A percentile compares a stretch with the other conserved stretches of the same genome.
These are phyloP conservation scores for Neurospora sp. DNA, from an alignment of 495 filamentous ascomycete genomes.

Conservation along the genomic window DNA sequence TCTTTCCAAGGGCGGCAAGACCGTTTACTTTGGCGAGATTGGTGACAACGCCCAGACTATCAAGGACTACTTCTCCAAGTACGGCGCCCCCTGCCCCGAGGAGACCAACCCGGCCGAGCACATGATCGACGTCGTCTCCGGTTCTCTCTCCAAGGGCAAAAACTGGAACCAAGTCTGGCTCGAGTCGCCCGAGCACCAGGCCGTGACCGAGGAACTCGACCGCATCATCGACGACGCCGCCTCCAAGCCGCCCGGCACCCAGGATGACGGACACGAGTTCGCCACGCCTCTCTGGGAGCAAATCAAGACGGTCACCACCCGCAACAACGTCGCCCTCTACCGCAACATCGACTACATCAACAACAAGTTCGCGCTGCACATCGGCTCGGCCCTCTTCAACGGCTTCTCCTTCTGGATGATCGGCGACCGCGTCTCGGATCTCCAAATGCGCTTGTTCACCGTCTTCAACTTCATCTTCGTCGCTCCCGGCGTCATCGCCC, in stretches of 20 bases:
- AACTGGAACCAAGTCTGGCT: slow-evolving; percentile 77
- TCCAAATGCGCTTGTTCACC: slow-evolving; percentile 64
- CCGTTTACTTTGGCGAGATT: slow-evolving; percentile 57
- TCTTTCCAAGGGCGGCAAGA: slow-evolving; percentile 54
- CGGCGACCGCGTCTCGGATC: slow-evolving; percentile 50
- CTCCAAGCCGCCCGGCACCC: slow-evolving; percentile 10
- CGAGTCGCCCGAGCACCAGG: slow-evolving; percentile 51
- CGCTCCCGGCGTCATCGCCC: slow-evolving; percentile 36
- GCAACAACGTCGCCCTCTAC: slow-evolving; percentile 67
- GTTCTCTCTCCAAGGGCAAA: slow-evolving; percentile 38
- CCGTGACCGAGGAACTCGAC: slow-evolving; percentile 52
- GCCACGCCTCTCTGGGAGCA: slow-evolving; percentile 27
- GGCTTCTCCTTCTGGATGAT: slow-evolving; percentile 70
- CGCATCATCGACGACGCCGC: slow-evolving; percentile 38
- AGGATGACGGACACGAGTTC: slow-evolving; percentile 24
- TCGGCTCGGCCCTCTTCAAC: slow-evolving; percentile 48
- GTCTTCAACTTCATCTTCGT: slow-evolving; percentile 57
- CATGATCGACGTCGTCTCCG: slow-evolving; percentile 79
- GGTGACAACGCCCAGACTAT: slow-evolving; percentile 29
- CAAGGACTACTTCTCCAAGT: slow-evolving; percentile 42
- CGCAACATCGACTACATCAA: slow-evolving; percentile 62
- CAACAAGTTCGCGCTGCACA: slow-evolving; percentile 39
- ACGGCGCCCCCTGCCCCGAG: slow-evolving; percentile 55
- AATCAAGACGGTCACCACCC: slow-evolving; percentile 32
- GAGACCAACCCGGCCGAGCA: slow-evolving; percentile 69